Conservation (phyloP, 495 filamentous ascomycete species). For the Lophiostoma macrostomum region DNA sequence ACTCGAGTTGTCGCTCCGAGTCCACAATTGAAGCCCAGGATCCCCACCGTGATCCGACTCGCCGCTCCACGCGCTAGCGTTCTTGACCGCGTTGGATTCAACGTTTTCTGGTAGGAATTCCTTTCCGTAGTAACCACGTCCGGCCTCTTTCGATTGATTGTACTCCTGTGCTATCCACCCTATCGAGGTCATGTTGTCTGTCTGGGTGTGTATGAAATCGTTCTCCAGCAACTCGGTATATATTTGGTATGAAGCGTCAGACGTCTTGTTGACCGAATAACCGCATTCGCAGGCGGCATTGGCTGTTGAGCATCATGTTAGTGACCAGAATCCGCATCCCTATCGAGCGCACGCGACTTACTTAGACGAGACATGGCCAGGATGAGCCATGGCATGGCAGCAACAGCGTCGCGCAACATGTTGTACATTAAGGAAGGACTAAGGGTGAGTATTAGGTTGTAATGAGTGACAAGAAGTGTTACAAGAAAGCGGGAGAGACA, state of each 20-base stretch:
- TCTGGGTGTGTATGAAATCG: conserved; percentile 58
- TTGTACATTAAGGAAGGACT: background rate
- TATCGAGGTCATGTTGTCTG: conserved; percentile 47
- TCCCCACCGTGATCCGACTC: conserved; percentile 47
- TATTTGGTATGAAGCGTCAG: conserved; percentile 37
- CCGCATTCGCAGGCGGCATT: conserved; percentile 68
- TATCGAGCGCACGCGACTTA: conserved; percentile 4
- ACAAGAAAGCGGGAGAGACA: background rate
- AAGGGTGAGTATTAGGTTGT: background rate
- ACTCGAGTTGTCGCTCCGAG: conserved; percentile 47
- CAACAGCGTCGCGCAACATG: conserved; percentile 14
- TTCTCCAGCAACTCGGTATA: conserved; percentile 69
- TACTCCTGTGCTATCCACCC: conserved; percentile 63
- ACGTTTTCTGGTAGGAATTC: conserved; percentile 54
- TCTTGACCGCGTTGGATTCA: conserved; percentile 50
- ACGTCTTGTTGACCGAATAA: conserved; percentile 51
- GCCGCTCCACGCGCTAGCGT: conserved; percentile 40
- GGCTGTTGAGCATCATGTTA: conserved; percentile 1
- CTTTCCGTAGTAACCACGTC: conserved; percentile 65
- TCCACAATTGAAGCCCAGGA: conserved; percentile 59
- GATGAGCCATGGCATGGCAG: conserved; percentile 20
- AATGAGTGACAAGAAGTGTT: conserved; percentile 1
- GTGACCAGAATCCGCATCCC: background rate
- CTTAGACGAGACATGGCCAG: conserved; percentile 23
- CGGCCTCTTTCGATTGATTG: conserved; percentile 51